Evolutionary conservation across 805 yeast genomes (phyloP), one percentile per base, ranked within the genome.

Genomic region (Saccharomycopsis sp.): DNA sequence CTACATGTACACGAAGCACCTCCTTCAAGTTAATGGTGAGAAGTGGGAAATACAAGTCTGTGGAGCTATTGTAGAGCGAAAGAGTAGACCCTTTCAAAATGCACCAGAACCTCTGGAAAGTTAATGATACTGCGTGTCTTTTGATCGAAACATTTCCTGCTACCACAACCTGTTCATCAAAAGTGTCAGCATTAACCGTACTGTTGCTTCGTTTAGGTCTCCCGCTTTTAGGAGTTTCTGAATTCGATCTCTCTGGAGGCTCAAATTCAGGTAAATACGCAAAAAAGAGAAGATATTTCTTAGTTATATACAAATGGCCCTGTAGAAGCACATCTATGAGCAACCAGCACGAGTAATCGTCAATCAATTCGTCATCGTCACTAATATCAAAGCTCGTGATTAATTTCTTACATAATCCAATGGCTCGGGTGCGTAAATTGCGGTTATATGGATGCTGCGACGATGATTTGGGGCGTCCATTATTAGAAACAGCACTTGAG

Each of bases 1-100:
- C 63, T 0, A 84, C 71, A 58, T 84, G 91, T 0, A 86, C 89
- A 42, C 79, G 72, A 7, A 80, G 66, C 2, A 92, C 89, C 8
- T 78, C 75, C 51, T 83, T 75, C 61, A 93, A 73, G 68, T 90
- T 94, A 42, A 93, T 82, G 0, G 89, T 85, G 42, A 87, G 72
- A 7, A 76, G 74, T 0, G 98, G 97, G 72, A 90, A 91, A 70
- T 91, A 90, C n/a, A 86, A 72, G 59, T 91, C 96, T 0, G 89
- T 84, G 1, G 97, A 80, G 5, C 80, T 81, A 7, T 80, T 73
- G 69, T 86, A 91, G 44, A 89, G 76, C 2, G 89, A 78, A 17
- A 93, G 75, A 0, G 90, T 79, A 52, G 84, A 84, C 44, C 83
- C 83, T 63, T 87, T 76, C 60, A 93, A 73, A 0, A 90, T 81